Evolutionary conservation across 345 rosid species (phyloP).

Genomic region (Rhodamnia rubescens): DNA sequence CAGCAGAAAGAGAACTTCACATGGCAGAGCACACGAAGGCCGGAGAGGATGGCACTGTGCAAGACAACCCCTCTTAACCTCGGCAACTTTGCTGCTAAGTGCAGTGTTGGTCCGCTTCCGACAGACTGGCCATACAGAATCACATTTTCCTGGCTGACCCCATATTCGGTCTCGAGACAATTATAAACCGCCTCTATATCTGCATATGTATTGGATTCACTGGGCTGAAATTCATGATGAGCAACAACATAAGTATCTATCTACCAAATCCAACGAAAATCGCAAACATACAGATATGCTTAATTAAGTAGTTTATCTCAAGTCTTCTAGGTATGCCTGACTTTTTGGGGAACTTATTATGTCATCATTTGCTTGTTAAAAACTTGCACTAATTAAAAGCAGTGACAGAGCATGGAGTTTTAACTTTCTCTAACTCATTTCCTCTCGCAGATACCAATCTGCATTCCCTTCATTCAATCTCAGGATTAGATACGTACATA

Average conservation of each 20-base stretch:
- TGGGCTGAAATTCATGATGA: constrained; percentile 47
- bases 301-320: neutral
- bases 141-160: constrained; percentile 83
- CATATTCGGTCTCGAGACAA: constrained; percentile 86
- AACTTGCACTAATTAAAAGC: neutral
- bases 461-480: neutral
- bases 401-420: neutral
- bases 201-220: constrained; percentile 86
- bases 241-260: neutral
- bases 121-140: constrained; percentile 96
- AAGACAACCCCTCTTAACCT: constrained; percentile 94
- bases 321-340: neutral
- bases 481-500: neutral
- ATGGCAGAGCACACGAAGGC: constrained; percentile 97
- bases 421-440: neutral
- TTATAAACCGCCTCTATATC: constrained; percentile 95
- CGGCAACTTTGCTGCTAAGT: constrained; percentile 92
- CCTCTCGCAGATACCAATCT: neutral
- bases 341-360: neutral
- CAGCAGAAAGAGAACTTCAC: constrained; percentile 78
- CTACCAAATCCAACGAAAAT: neutral
- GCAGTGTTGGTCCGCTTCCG: constrained; percentile 95
- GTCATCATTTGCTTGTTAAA: neutral
- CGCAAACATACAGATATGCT: neutral
- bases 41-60: constrained; percentile 97